Conservation (phyloP, 2,329 filamentous ascomycete species). For the Aspergillus latus region DNA sequence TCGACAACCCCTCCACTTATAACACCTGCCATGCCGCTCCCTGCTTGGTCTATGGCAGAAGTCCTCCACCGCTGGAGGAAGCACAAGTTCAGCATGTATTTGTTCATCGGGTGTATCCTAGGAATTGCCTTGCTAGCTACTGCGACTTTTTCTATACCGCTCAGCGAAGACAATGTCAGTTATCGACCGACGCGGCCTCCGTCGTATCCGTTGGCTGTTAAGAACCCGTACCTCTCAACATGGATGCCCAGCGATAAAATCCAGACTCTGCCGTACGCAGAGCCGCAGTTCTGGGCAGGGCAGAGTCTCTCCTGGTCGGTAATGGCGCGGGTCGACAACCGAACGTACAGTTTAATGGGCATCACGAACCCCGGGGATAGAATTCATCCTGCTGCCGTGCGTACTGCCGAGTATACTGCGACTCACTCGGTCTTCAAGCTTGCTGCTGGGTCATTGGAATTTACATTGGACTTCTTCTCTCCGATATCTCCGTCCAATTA, state of each 20-base stretch:
- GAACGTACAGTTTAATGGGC: constrained; percentile 45
- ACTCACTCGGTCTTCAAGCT: constrained; percentile 45
- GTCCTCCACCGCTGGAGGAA: not conserved
- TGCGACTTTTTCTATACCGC: constrained; percentile 20
- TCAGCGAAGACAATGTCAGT: constrained; percentile 13
- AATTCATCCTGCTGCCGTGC: constrained; percentile 36
- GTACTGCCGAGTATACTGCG: constrained; percentile 41
- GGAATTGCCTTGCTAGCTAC: constrained; percentile 25
- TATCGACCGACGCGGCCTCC: constrained; percentile 37
- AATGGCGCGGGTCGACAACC: constrained; percentile 43
- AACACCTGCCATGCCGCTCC: not conserved
- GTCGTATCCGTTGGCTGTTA: constrained; percentile 47
- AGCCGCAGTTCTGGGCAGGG: constrained; percentile 47
- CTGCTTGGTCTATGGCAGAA: not conserved
- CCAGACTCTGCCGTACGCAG: constrained; percentile 36
- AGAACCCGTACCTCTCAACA: constrained; percentile 45
- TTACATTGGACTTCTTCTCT: constrained; percentile 48
- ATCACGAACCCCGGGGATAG: constrained; percentile 28
- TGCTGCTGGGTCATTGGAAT: constrained; percentile 34
- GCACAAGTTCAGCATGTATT: constrained; percentile 9
- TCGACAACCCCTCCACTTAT: constrained; percentile 6
- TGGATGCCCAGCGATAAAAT: constrained; percentile 46
- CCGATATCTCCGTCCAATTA: constrained; percentile 46
- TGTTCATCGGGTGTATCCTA: constrained; percentile 19
- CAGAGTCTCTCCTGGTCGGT: constrained; percentile 45